Percentiles rank a stretch among this genome's conserved stretches.
Evolutionary conservation across 169 alveolate species (phyloP).

Genomic region (Miamiensis avidus): DNA sequence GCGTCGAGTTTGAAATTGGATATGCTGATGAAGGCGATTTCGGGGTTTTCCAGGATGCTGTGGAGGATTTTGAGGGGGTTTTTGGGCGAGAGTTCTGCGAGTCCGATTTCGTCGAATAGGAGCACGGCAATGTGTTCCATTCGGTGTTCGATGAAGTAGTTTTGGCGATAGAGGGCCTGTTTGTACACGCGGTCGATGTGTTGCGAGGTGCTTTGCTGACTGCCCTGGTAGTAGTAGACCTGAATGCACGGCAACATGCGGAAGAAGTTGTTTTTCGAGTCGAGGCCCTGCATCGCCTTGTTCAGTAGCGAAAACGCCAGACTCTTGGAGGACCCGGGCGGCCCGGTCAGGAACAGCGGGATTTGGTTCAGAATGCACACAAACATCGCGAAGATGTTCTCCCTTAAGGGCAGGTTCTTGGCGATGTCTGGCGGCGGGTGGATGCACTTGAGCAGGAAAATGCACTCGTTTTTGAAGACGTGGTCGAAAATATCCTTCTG

Average conservation of each 20-base stretch:
- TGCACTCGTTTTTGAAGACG: not conserved
- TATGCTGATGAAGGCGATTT: slow-evolving; percentile 56
- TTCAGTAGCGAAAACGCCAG: slow-evolving; percentile 50
- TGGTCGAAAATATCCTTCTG: not conserved
- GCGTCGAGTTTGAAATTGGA: slow-evolving; percentile 77
- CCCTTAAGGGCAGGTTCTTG: slow-evolving; percentile 54
- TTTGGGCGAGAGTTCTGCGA: slow-evolving; percentile 64
- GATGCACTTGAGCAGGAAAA: not conserved
- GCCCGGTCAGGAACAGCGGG: slow-evolving; percentile 64
- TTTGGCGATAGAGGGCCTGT: slow-evolving; percentile 37
- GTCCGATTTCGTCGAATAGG: slow-evolving; percentile 77
- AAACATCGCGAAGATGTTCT: slow-evolving; percentile 57
- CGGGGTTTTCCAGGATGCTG: slow-evolving; percentile 53
- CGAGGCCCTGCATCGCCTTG: slow-evolving; percentile 50
- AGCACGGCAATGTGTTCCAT: slow-evolving; percentile 15
- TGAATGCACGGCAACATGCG: slow-evolving; percentile 38
- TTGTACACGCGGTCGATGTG: slow-evolving; percentile 51
- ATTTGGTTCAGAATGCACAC: slow-evolving; percentile 56
- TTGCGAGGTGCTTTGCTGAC: slow-evolving; percentile 53
- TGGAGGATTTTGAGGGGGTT: slow-evolving; percentile 73
- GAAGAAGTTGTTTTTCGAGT: slow-evolving; percentile 39
- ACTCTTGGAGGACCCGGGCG: slow-evolving; percentile 68
- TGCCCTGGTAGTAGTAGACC: slow-evolving; percentile 52
- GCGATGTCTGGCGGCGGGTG: slow-evolving; percentile 53
- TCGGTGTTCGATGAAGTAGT: not conserved